Evolutionary conservation across 345 rosid species (phyloP), one percentile per base, ranked within the genome.

Genomic region (Salix exigua): DNA sequence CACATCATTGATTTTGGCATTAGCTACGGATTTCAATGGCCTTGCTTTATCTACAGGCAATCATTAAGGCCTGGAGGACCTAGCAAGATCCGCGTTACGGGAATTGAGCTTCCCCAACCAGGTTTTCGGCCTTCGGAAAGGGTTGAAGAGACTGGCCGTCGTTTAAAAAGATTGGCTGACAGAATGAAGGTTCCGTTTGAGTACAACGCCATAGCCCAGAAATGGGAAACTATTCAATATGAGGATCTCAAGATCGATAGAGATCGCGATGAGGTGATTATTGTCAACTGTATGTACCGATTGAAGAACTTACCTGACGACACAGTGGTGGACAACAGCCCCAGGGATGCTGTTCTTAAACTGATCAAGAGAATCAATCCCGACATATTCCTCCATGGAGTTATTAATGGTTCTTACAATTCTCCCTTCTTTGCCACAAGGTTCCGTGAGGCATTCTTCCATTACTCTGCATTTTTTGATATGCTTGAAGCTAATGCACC

Each of bases 21-120:
- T 50, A 84, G 86, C 64, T 93, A 91, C 76, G 97, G 97, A 9
- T 91, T 93, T 69, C 97, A 93, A 33, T 93, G 96, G 97, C 96
- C 97, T 68, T 90, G 91, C 84, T 81, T 91, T 13, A 93, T 93
- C 58, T 88, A 91, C 48, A 85, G 85, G 0, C 73, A 90, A 19
- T 86, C 97, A 0, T 40, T 61, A 23, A 78, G 88, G 50, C 66
- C 58, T 3, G 83, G 73, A 17, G 91, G 90, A 35, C 91, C 96
- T 46, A 90, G 94, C 7, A 81, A 68, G 80, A 74, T 93, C 74
- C 92, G 94, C 0, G 87, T 93, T 31, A 93, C 97, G 0, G 96
- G 93, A 26, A 86, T 93, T 44, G 96, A 93, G 81, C 84, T 90
- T 46, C 97, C 96, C n/a, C 97, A 93, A 77, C 85, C 90, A 0